Conservation (phyloP, 1,284 basidiomycete species). For the Irpex sp. region DNA sequence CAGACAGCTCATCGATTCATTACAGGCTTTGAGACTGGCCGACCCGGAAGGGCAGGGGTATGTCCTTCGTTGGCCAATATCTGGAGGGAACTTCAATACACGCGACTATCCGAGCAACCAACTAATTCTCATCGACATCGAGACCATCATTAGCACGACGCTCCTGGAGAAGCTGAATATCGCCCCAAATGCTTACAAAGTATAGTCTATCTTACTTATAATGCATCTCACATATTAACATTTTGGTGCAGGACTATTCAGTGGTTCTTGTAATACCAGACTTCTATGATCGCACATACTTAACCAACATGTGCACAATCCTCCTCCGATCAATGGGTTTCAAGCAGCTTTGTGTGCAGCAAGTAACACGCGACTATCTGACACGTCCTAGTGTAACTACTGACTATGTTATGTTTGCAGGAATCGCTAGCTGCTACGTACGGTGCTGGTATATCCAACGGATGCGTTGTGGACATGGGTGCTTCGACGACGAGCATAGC, state of each 20-base stretch:
- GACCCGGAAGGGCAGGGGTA: constrained; percentile 69
- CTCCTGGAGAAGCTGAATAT: constrained; percentile 66
- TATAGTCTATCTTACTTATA: constrained; percentile 26
- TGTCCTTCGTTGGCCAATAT: constrained; percentile 74
- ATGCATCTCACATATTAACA: neutral
- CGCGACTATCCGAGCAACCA: constrained; percentile 72
- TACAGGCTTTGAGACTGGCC: constrained; percentile 68
- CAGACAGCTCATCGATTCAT: neutral
- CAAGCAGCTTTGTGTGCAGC: constrained; percentile 86
- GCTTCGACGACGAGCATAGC: constrained; percentile 83
- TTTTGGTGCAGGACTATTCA: constrained; percentile 66
- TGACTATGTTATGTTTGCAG: constrained; percentile 34
- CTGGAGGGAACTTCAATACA: constrained; percentile 75
- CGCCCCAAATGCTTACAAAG: constrained; percentile 56
- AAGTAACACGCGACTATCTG: constrained; percentile 44
- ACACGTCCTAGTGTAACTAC: neutral
- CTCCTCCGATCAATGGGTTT: constrained; percentile 85
- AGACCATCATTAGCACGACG: constrained; percentile 61
- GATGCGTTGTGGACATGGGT: constrained; percentile 95
- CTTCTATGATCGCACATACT: constrained; percentile 82
- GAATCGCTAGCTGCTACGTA: constrained; percentile 94
- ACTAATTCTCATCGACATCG: constrained; percentile 74
- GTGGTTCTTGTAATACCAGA: constrained; percentile 92
- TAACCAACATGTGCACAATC: constrained; percentile 77
- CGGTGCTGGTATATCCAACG: constrained; percentile 91